phyloP scores from a whole-genome alignment of 768 basidiomycete genomes.

The Boletus vermiculosoides region DNA sequence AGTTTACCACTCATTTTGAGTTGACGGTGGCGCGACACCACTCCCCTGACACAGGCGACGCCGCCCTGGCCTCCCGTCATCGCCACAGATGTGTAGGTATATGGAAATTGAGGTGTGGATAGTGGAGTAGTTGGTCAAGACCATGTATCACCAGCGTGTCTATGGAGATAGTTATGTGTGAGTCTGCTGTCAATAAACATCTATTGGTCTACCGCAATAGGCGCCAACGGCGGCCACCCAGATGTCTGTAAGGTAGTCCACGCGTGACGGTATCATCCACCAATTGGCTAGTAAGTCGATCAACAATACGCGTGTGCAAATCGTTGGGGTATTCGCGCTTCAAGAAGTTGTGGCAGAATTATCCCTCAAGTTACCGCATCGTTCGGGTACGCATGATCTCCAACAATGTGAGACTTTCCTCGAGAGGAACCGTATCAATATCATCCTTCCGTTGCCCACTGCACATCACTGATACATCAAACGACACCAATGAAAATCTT shows the following conservation, averaged over 20 bases:
- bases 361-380: not conserved
- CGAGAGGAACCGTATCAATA: not conserved
- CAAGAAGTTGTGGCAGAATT: not conserved
- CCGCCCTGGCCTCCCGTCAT: not conserved
- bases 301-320: not conserved
- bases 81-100: not conserved
- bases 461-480: slow-evolving; percentile 8
- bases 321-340: not conserved
- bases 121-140: not conserved
- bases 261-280: not conserved
- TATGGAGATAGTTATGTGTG: not conserved
- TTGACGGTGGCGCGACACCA: not conserved
- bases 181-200: not conserved
- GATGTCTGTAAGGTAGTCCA: not conserved
- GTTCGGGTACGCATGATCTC: not conserved
- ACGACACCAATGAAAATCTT: not conserved
- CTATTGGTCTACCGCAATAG: not conserved
- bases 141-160: not conserved
- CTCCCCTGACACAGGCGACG: not conserved
- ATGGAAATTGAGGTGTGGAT: not conserved
- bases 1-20: not conserved
- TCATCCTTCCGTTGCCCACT: not conserved
- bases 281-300: not conserved
- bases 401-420: not conserved
- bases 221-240: not conserved